These are phyloP conservation scores for Rhodotorula graminis DNA, from an alignment of 768 basidiomycete species.

Conservation along the genomic window DNA sequence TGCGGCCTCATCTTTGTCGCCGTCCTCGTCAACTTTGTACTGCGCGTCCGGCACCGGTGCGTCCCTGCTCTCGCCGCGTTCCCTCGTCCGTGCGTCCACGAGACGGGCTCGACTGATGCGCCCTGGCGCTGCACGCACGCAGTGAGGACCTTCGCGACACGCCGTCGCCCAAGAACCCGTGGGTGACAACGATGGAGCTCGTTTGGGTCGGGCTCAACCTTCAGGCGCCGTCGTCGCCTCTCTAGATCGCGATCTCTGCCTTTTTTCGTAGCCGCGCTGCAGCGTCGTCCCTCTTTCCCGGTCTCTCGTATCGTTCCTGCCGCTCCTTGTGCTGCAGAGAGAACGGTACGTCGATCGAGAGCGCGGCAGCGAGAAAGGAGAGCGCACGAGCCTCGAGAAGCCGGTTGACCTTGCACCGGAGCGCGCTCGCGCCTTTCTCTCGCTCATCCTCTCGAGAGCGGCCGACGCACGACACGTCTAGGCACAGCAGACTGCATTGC, in stretches of 20 bases:
- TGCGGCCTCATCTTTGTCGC: conserved; percentile 79
- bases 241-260: not conserved
- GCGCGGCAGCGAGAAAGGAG: too few species aligned
- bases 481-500: too few species aligned
- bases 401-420: too few species aligned
- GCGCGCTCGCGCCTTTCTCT: too few species aligned
- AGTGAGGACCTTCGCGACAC: conserved; percentile 25
- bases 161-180: conserved; percentile 41
- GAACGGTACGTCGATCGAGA: too few species aligned
- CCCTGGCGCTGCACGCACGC: not conserved
- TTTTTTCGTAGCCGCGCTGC: not conserved
- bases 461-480: too few species aligned
- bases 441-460: too few species aligned
- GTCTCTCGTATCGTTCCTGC: too few species aligned
- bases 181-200: conserved; percentile 25
- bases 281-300: not conserved
- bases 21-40: conserved; percentile 77
- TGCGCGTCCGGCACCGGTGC: conserved; percentile 54
- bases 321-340: too few species aligned
- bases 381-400: too few species aligned
- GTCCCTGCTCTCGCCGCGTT: not conserved
- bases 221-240: conserved; percentile 1
- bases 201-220: conserved; percentile 7
- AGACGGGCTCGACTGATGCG: not conserved
- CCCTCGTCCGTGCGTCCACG: not conserved